Evolutionary conservation across 495 filamentous ascomycete species (phyloP).

Genomic region (Penicillium longicatenatum): DNA sequence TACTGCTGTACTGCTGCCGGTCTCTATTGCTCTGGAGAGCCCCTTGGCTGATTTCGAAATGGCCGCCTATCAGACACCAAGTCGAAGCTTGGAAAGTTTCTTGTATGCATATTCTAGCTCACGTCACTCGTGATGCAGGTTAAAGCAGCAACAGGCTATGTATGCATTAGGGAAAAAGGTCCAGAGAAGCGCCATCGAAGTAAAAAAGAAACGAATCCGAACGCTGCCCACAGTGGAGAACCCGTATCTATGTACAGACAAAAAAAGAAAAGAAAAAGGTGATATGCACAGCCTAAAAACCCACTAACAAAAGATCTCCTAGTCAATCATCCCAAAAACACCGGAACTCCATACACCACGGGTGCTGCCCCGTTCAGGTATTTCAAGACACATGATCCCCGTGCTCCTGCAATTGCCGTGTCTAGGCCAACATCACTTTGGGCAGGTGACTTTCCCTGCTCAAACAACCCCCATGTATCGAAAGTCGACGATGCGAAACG

Average conservation of each 20-base stretch:
- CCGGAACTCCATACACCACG: constrained; percentile 92
- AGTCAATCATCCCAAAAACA: constrained; percentile 63
- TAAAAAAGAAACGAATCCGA: constrained; percentile 16
- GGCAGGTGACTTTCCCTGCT: constrained; percentile 18
- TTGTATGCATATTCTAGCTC: not conserved
- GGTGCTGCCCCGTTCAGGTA: constrained; percentile 93
- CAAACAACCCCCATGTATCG: constrained; percentile 81
- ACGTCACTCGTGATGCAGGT: not conserved
- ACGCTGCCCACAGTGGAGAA: constrained; percentile 25
- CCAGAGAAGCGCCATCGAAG: constrained; percentile 1
- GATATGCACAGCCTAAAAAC: constrained; percentile 3
- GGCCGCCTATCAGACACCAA: not conserved
- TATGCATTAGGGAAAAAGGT: constrained; percentile 16
- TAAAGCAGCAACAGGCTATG: constrained; percentile 2
- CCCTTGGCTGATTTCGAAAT: not conserved
- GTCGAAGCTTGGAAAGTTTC: not conserved
- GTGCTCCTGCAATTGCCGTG: constrained; percentile 73
- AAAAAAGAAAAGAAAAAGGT: not conserved
- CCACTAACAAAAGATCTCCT: not conserved
- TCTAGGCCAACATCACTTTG: constrained; percentile 54
- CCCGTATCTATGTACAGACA: not conserved
- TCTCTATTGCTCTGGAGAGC: not conserved
- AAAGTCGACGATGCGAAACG: constrained; percentile 76
- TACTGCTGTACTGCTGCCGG: not conserved
- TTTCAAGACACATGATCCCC: constrained; percentile 74